These are phyloP conservation scores for Pleurotus salmoneostramineus DNA, from an alignment of 768 basidiomycete species.

Conservation along the genomic window DNA sequence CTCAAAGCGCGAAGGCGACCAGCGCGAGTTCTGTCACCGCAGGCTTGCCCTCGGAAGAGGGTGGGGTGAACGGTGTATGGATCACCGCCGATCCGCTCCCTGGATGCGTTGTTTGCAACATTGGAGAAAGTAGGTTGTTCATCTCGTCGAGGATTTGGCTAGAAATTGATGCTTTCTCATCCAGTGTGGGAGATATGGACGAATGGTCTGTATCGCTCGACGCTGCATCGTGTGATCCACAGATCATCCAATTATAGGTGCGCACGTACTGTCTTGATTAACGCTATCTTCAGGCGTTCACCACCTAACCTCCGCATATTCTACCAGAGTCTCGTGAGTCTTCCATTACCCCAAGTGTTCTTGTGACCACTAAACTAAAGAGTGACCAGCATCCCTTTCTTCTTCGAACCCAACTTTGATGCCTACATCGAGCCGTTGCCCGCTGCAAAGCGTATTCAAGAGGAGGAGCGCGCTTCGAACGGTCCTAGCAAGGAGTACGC, in stretches of 20 bases:
- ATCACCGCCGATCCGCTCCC: conserved; percentile 82
- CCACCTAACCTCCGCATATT: background rate
- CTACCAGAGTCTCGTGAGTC: conserved; percentile 65
- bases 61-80: conserved; percentile 64
- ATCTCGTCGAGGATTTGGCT: too few relatives aligned
- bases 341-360: background rate
- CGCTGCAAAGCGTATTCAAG: conserved; percentile 48
- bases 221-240: conserved; percentile 88
- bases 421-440: conserved; percentile 64
- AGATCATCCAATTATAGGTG: conserved; percentile 65
- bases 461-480: conserved; percentile 11
- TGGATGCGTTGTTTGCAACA: conserved; percentile 85
- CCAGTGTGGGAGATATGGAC: conserved; percentile 94
- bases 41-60: conserved; percentile 47
- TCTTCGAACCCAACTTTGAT: conserved; percentile 88
- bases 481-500: conserved; percentile 27
- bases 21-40: conserved; percentile 19
- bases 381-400: conserved; percentile 75
- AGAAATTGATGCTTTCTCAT: background rate
- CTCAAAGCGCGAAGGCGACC: conserved; percentile 27
- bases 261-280: conserved; percentile 11
- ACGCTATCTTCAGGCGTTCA: conserved; percentile 16
- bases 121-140: conserved; percentile 74
- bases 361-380: conserved; percentile 2
- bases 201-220: conserved; percentile 80